These are phyloP conservation scores for Lentinula boryana DNA, from an alignment of 768 basidiomycete genomes.

Conservation along the genomic window DNA sequence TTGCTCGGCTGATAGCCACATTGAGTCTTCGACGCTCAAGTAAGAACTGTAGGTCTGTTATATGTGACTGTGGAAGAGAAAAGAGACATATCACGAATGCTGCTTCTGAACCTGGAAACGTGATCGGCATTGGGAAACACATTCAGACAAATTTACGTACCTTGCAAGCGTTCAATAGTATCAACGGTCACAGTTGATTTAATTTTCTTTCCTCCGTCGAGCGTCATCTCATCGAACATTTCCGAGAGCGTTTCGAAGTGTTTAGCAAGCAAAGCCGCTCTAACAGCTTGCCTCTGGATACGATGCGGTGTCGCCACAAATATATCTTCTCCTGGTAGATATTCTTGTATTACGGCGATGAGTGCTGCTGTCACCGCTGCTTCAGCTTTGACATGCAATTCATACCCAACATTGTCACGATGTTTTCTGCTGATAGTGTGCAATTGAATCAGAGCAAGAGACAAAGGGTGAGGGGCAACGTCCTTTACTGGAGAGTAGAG, in stretches of 20 bases:
- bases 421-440: constrained; percentile 21
- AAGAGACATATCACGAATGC: constrained; percentile 49
- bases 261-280: constrained; percentile 23
- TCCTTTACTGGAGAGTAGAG: constrained; percentile 7
- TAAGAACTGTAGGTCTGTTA: constrained; percentile 34
- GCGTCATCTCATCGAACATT: not conserved
- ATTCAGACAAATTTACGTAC: constrained; percentile 15
- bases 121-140: not conserved
- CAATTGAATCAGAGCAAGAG: constrained; percentile 37
- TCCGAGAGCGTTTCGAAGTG: not conserved
- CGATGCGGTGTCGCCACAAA: constrained; percentile 50
- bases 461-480: constrained; percentile 29
- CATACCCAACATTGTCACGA: constrained; percentile 34
- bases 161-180: constrained; percentile 46
- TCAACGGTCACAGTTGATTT: constrained; percentile 34
- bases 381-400: constrained; percentile 41
- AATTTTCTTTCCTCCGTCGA: not conserved
- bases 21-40: constrained; percentile 44
- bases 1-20: constrained; percentile 48
- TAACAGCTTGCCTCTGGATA: constrained; percentile 46
- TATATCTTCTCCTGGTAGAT: constrained; percentile 35
- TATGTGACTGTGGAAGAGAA: constrained; percentile 32
- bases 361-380: constrained; percentile 40
- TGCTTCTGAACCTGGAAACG: constrained; percentile 40
- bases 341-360: constrained; percentile 29